These are phyloP conservation scores for Arbutus unedo DNA, from an alignment of 148 eudicot species.

Conservation along the genomic window DNA sequence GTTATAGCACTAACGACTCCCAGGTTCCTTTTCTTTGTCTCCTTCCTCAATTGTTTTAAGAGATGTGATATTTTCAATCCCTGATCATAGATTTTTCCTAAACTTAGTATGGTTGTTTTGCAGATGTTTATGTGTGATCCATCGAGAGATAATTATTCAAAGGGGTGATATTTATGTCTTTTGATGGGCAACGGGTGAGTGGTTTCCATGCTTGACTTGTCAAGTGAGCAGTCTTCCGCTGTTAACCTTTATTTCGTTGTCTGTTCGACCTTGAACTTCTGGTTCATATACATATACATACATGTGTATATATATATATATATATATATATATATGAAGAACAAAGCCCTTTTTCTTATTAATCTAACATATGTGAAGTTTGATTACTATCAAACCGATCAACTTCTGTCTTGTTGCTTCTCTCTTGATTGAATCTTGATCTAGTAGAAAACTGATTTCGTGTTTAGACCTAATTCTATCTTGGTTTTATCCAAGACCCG, in stretches of 20 bases:
- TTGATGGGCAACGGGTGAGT: conserved; percentile 18
- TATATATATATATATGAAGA: not conserved
- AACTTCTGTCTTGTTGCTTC: not conserved
- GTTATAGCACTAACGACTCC: not conserved
- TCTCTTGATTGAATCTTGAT: too few relatives aligned
- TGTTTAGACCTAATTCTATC: too few relatives aligned
- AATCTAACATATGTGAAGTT: not conserved
- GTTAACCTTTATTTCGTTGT: conserved; percentile 26
- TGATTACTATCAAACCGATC: not conserved
- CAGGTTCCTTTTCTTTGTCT: not conserved
- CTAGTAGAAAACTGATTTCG: too few relatives aligned
- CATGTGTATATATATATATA: not conserved
- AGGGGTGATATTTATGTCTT: not conserved
- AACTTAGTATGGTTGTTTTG: not conserved
- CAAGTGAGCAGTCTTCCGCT: conserved; percentile 22
- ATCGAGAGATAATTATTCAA: not conserved
- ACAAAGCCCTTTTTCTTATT: not conserved
- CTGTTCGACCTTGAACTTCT: conserved; percentile 28
- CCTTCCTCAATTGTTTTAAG: not conserved
- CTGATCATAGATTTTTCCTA: not conserved
- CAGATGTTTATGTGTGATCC: not conserved
- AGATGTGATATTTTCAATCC: not conserved
- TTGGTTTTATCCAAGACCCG: too few relatives aligned
- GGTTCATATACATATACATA: not conserved
- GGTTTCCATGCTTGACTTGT: conserved; percentile 29